Base-by-base conservation (phyloP, 129 eudicot genomes). In the Chrysanthemum makinoi region DNA sequence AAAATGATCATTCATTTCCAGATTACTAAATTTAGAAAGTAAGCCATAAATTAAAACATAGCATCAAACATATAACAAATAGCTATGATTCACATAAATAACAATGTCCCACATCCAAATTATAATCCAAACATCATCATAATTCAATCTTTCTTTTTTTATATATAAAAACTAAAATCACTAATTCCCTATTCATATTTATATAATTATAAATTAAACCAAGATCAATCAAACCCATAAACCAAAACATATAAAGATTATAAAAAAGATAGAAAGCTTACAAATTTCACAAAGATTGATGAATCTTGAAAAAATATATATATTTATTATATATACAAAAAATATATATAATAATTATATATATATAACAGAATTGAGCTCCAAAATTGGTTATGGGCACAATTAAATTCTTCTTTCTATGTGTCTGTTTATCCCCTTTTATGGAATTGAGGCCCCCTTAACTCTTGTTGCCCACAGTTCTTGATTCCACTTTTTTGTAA, bases 261-360 rank as follows among this genome's bases (percentile, higher is more conserved):
- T 35, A 70, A 8, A 69, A 62, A 15, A 70, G 82, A 72, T 35
- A 70, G 70, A 77, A 71, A 62, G 66, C 81, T 77, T 54, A 77
- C 81, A 70, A 58, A 70, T 43, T 69, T 62, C 66, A 62, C 56
- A 70, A 26, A 65, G 70, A 43, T 19, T 43, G 47, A 69, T 17
- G 48, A 43, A 18, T 74, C 26, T n/a, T 39, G 78, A 73, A 61
- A 50, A 70, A 30, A 62, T 17, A 62, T 43, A 50, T n/a, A 68
- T 53, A 58, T 2, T 9, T 54, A 49, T 19, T 15, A 61, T 48
- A 61, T 39, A 56, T 22, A 69, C 44, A 55, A 48, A 18, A 39
- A 22, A 30, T 59, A 62, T 70, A 63, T 39, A 39, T 39, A 39
- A 39, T 39, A 39, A 7, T 39, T 39, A 39, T 39, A 39, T 39